Base-by-base conservation (phyloP, 345 rosid species). In the Salix udensis region DNA sequence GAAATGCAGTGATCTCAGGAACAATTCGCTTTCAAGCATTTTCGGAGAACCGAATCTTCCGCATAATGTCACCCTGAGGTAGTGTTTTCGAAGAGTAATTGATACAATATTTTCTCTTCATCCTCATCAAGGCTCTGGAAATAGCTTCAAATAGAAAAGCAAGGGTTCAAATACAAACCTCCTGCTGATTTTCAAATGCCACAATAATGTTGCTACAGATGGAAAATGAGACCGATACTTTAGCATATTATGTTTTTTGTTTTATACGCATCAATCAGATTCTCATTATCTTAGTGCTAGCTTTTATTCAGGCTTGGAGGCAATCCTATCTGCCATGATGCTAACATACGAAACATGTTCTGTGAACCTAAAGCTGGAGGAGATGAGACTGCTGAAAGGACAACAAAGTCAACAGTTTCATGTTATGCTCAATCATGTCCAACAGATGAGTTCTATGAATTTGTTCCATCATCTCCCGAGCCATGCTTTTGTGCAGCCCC, bases 11-110 rank as follows among this genome's bases (percentile, higher is more conserved):
- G 98, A 94, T 86, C 86, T 94, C 65, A 88, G 94, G 84, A 86
- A 94, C 85, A 92, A 94, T 79, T 67, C 40, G 53, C 79, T 94
- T 76, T 92, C 96, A 78, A 82, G 67, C 77, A 80, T 90, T 84
- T 62, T 39, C 37, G 96, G 96, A 82, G 87, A 83, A 72, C 81
- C 86, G 74, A 79, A 86, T 80, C 96, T 81, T 77, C 94, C 97
- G 16, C 79, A 52, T 70, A 92, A 91, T 85, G 93, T 94, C 82
- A 91, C 91, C 80, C 84, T 94, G 78, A 90, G 97, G 98, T 94
- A 86, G 4, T 61, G 14, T 62, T 46, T 46, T 46, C 18, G 18
- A 4, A 14, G 18, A 46, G 52, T 46, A 46, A 46, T 42, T 42
- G 46, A 2, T 42, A 42, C 46, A 42, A 42, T 42, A 42, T 42